Percentiles rank a stretch among this genome's conserved stretches.
phyloP scores from a whole-genome alignment of 306 rosid species.

The Inga laurina region DNA sequence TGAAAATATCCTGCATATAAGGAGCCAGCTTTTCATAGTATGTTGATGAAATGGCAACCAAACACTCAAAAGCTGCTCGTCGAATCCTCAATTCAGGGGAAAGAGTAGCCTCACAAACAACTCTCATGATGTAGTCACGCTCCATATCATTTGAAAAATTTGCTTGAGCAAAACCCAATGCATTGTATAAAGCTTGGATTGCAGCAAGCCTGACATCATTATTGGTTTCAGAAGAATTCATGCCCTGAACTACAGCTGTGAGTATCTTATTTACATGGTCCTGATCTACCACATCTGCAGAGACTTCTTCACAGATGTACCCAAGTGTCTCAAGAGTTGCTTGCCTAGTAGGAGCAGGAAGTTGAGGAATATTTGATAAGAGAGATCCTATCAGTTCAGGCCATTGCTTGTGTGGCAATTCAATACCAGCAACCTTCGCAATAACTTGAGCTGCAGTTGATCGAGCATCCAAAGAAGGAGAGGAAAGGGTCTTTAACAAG shows the following conservation, averaged over 20 bases:
- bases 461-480: constrained; percentile 75
- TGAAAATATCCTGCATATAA: constrained; percentile 80
- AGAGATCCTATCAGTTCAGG: constrained; percentile 82
- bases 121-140: constrained; percentile 84
- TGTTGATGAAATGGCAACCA: constrained; percentile 88
- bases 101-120: constrained; percentile 91
- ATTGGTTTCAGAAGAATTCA: constrained; percentile 72
- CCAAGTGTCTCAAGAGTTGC: constrained; percentile 96
- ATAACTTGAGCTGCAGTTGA: constrained; percentile 91
- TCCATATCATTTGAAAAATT: constrained; percentile 90
- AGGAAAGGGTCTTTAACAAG: constrained; percentile 74
- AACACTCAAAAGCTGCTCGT: constrained; percentile 81
- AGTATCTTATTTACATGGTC: constrained; percentile 83
- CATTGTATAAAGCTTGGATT: constrained; percentile 68
- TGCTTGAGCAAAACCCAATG: constrained; percentile 93
- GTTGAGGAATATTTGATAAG: constrained; percentile 73
- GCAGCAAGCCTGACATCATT: constrained; percentile 82
- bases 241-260: constrained; percentile 88
- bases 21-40: constrained; percentile 85
- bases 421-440: constrained; percentile 93
- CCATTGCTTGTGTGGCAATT: constrained; percentile 91
- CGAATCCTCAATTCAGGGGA: constrained; percentile 79
- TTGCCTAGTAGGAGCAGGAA: constrained; percentile 75
- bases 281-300: constrained; percentile 70
- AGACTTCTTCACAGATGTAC: constrained; percentile 91